Evolutionary conservation across 2,329 filamentous ascomycete genomes (phyloP).

Genomic region (Neoascochyta sp.): DNA sequence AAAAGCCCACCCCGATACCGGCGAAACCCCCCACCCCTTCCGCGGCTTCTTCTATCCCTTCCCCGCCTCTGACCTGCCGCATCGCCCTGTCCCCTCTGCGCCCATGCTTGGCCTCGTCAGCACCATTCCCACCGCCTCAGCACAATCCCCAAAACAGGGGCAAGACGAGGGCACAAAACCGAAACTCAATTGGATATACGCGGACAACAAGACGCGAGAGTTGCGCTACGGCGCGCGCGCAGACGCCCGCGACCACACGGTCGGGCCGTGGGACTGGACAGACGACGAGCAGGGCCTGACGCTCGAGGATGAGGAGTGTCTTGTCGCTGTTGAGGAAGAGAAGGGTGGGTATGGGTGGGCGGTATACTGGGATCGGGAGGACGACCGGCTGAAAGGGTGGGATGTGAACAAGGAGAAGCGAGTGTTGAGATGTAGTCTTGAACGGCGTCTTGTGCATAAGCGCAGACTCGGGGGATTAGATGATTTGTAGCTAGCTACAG

Average conservation of each 20-base stretch:
- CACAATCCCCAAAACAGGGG: constrained; percentile 5
- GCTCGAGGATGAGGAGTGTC: constrained; percentile 54
- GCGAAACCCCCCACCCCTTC: constrained; percentile 44
- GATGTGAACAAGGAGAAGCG: constrained; percentile 40
- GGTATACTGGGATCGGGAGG: constrained; percentile 50
- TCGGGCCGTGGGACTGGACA: constrained; percentile 81
- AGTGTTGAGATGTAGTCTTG: constrained; percentile 45
- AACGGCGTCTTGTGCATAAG: constrained; percentile 38
- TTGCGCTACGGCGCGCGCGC: constrained; percentile 64
- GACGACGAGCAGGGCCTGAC: constrained; percentile 54
- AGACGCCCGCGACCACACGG: constrained; percentile 66
- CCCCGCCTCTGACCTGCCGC: constrained; percentile 42
- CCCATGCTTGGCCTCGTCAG: constrained; percentile 49
- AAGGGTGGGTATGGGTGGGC: constrained; percentile 49
- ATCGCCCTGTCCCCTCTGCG: constrained; percentile 31
- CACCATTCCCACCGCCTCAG: constrained; percentile 43
- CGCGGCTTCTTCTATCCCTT: constrained; percentile 51
- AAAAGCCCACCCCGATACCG: constrained; percentile 12
- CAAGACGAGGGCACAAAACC: constrained; percentile 37
- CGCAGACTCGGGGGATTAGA: constrained; percentile 13
- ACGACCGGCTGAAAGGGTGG: constrained; percentile 43
- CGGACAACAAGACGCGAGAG: constrained; percentile 57
- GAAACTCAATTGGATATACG: constrained; percentile 66
- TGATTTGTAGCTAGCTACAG: too few species aligned
- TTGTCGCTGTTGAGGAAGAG: constrained; percentile 55